Conservation (phyloP, 306 rosid genomes). For the Medicago lupulina region DNA sequence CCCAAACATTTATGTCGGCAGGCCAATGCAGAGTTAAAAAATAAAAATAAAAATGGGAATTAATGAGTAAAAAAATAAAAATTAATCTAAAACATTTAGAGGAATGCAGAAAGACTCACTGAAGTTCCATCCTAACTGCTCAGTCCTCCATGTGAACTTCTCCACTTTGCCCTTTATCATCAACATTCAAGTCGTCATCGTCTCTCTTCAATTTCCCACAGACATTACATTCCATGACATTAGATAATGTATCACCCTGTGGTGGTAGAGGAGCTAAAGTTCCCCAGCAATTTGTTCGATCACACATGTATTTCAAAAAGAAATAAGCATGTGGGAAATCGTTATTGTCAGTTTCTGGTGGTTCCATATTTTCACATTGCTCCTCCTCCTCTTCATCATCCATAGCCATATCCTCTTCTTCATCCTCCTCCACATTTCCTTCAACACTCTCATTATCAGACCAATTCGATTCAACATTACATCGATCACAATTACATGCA, state of each 20-base stretch:
- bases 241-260: constrained; percentile 46
- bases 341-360: constrained; percentile 43
- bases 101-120: constrained; percentile 41
- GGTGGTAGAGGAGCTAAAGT: constrained; percentile 80
- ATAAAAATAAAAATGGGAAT: not conserved
- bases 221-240: constrained; percentile 75
- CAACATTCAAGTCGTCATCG: constrained; percentile 33
- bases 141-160: constrained; percentile 55
- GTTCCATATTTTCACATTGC: constrained; percentile 49
- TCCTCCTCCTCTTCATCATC: constrained; percentile 39
- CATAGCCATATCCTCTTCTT: constrained; percentile 54
- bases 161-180: constrained; percentile 44
- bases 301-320: constrained; percentile 75
- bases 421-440: constrained; percentile 52
- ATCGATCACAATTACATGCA: constrained; percentile 75
- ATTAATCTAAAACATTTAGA: not conserved
- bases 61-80: not conserved
- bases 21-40: not conserved
- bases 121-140: constrained; percentile 14
- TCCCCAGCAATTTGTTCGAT: constrained; percentile 68
- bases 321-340: constrained; percentile 88
- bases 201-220: constrained; percentile 64
- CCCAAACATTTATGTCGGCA: not conserved
- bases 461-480: constrained; percentile 79
- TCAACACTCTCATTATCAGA: constrained; percentile 59